Percentiles rank a stretch among this genome's conserved stretches.
Conservation (phyloP, 2,329 filamentous ascomycete species). For the Aspergillus niger region DNA sequence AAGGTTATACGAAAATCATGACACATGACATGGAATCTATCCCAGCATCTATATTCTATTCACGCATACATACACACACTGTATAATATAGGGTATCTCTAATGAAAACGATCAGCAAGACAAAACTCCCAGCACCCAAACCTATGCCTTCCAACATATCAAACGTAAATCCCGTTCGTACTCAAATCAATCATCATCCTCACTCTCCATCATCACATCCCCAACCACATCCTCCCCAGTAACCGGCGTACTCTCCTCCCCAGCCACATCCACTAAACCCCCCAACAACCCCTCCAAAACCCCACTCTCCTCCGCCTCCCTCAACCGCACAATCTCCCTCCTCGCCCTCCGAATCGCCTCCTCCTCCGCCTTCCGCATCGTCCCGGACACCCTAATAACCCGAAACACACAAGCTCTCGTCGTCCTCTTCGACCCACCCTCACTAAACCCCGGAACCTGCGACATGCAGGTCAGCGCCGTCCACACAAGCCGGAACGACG, state of each 20-base stretch:
- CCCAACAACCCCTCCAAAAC: conserved; percentile 44
- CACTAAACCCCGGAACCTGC: conserved; percentile 62
- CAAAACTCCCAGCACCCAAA: conserved; percentile 12
- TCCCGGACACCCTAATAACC: conserved; percentile 86
- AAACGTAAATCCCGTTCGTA: background rate
- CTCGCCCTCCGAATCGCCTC: conserved; percentile 81
- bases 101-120: conserved; percentile 19
- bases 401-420: conserved; percentile 69
- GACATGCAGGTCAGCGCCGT: conserved; percentile 81
- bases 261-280: conserved; percentile 37
- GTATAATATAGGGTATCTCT: conserved; percentile 34
- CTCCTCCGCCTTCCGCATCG: conserved; percentile 87
- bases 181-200: conserved; percentile 29
- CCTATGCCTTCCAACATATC: background rate
- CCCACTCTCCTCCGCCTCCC: conserved; percentile 51
- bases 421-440: conserved; percentile 21
- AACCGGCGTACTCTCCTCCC: conserved; percentile 19
- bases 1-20: conserved; percentile 66
- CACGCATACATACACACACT: conserved; percentile 25
- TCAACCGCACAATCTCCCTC: conserved; percentile 68
- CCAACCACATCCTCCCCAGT: conserved; percentile 46
- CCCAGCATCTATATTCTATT: conserved; percentile 9
- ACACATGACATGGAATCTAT: conserved; percentile 38
- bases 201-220: conserved; percentile 51
- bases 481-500: conserved; percentile 87